phyloP scores from a whole-genome alignment of 176 grass and related monocot species.

The Alloteropsis semialata region DNA sequence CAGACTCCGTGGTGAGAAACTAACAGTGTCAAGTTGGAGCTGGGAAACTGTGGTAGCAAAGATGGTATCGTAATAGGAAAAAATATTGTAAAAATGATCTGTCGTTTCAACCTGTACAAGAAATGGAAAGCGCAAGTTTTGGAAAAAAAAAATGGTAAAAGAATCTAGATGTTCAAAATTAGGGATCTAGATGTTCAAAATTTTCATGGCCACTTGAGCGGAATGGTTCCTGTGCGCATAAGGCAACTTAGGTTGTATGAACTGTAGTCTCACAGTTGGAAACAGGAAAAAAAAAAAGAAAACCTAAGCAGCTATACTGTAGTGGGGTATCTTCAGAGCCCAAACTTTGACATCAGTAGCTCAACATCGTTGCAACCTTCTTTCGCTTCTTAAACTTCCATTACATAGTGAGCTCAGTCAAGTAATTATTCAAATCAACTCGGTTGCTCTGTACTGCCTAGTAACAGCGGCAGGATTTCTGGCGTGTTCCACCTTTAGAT shows the following conservation, averaged over 20 bases:
- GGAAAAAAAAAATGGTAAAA: background rate
- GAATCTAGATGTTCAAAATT: background rate
- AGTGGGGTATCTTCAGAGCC: background rate
- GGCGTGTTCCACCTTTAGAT: background rate
- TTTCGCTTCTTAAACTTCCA: background rate
- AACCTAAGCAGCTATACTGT: background rate
- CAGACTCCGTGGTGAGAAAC: constrained; percentile 15
- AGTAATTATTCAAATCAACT: background rate
- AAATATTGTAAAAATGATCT: constrained; percentile 20
- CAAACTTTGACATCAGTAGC: background rate
- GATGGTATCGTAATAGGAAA: constrained; percentile 27
- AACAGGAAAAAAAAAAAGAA: background rate
- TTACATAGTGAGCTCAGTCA: background rate
- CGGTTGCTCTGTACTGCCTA: background rate
- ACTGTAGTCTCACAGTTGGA: background rate
- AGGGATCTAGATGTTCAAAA: background rate
- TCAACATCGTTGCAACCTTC: background rate
- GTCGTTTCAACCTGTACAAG: constrained; percentile 40
- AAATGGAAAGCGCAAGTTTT: constrained; percentile 35
- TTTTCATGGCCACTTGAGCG: background rate
- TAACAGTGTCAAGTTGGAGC: constrained; percentile 6
- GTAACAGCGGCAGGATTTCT: background rate
- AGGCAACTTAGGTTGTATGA: background rate
- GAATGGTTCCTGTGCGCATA: background rate
- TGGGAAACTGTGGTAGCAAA: constrained; percentile 17